A percentile compares a stretch with the other conserved stretches of the same genome.
These are phyloP conservation scores for Erodium chrysanthum DNA, from an alignment of 441 rosid species.

Conservation along the genomic window DNA sequence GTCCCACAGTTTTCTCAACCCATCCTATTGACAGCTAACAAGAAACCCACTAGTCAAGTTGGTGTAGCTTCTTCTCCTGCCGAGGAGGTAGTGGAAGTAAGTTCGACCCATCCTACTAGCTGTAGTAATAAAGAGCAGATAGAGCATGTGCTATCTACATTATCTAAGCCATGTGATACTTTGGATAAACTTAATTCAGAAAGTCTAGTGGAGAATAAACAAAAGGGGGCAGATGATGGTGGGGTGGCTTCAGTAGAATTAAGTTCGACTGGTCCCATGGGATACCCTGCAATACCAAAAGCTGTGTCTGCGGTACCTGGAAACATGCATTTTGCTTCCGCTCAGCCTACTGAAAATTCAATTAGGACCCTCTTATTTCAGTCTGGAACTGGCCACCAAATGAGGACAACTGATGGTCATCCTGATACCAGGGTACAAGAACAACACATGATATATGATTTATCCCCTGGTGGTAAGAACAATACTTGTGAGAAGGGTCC, in stretches of 20 bases:
- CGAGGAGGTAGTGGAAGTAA: conserved; percentile 20
- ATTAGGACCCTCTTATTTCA: conserved; percentile 19
- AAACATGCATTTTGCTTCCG: conserved; percentile 18
- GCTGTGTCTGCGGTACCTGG: conserved; percentile 24
- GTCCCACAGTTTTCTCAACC: conserved; percentile 58
- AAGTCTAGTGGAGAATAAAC: conserved; percentile 29
- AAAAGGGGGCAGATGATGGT: conserved; percentile 27
- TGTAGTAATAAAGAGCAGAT: conserved; percentile 22
- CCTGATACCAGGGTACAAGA: conserved; percentile 22
- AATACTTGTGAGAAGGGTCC: conserved; percentile 58
- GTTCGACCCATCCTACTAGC: conserved; percentile 13
- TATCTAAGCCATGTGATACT: conserved; percentile 20
- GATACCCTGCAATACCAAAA: conserved; percentile 23
- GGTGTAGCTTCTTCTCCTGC: conserved; percentile 21
- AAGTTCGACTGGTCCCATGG: conserved; percentile 20
- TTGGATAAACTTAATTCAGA: conserved; percentile 24
- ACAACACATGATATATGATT: conserved; percentile 20
- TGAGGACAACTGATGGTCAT: conserved; percentile 18
- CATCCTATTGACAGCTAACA: conserved; percentile 27
- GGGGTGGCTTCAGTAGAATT: conserved; percentile 32
- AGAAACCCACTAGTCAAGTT: conserved; percentile 28
- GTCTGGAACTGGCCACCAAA: conserved; percentile 23
- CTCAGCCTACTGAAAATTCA: conserved; percentile 16
- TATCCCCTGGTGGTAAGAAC: conserved; percentile 28
- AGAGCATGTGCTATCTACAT: conserved; percentile 28